Percentiles rank a stretch among this genome's conserved stretches.
These are phyloP conservation scores for Xylaria intraflava DNA, from an alignment of 495 filamentous ascomycete species.

Conservation along the genomic window DNA sequence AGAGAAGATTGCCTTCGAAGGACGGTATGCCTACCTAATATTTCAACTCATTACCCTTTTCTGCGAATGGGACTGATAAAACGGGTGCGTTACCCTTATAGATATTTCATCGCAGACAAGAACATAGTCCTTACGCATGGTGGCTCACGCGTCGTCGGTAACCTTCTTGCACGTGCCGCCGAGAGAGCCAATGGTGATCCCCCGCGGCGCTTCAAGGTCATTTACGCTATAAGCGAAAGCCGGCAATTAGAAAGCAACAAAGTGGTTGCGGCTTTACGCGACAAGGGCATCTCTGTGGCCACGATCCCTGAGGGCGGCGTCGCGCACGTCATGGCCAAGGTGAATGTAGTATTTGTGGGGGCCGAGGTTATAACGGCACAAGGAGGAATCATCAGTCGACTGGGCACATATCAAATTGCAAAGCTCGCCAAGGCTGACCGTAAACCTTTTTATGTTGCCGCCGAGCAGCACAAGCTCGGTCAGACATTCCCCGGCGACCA, in stretches of 20 bases:
- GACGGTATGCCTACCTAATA: constrained; percentile 5
- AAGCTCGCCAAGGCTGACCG: constrained; percentile 67
- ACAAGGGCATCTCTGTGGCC: constrained; percentile 71
- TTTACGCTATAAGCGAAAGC: constrained; percentile 60
- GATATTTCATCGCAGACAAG: constrained; percentile 54
- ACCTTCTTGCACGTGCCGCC: constrained; percentile 65
- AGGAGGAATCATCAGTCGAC: constrained; percentile 79
- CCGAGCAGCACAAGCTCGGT: constrained; percentile 89
- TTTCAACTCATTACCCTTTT: background rate
- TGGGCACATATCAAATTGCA: constrained; percentile 90
- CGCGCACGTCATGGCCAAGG: constrained; percentile 75
- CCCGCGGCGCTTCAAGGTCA: constrained; percentile 68
- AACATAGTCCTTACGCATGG: constrained; percentile 80
- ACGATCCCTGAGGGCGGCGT: constrained; percentile 76
- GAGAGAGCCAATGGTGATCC: constrained; percentile 45
- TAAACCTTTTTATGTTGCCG: constrained; percentile 84
- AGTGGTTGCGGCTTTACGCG: constrained; percentile 58
- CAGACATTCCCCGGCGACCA: constrained; percentile 72
- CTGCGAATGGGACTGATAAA: background rate
- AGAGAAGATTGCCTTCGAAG: constrained; percentile 62
- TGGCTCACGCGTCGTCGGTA: constrained; percentile 74
- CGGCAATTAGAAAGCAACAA: constrained; percentile 41
- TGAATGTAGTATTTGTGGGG: constrained; percentile 78
- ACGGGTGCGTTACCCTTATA: background rate
- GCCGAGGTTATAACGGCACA: constrained; percentile 94